phyloP scores from a whole-genome alignment of 164 flowering plant species.

The Magnolia sinica region DNA sequence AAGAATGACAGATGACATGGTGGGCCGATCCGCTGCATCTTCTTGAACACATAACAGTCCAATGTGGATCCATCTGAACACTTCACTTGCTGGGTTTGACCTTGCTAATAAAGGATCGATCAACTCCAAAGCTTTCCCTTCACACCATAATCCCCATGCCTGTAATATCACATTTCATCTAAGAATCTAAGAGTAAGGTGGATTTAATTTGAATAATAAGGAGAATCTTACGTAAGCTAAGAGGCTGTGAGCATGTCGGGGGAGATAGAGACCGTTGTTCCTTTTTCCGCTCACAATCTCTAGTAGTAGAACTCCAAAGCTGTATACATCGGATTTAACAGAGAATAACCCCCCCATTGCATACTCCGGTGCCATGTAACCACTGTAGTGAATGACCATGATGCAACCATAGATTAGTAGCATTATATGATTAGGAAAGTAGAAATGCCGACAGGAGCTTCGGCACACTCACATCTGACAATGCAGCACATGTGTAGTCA shows the following conservation, averaged over 20 bases:
- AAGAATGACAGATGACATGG: constrained; percentile 10
- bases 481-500: too few relatives aligned
- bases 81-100: not conserved
- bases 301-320: constrained; percentile 25
- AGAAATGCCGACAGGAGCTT: too few relatives aligned
- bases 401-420: constrained; percentile 8
- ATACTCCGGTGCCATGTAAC: constrained; percentile 34
- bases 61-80: constrained; percentile 9
- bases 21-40: constrained; percentile 11
- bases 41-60: constrained; percentile 15
- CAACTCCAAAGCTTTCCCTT: constrained; percentile 17
- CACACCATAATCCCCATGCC: constrained; percentile 17
- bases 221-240: constrained; percentile 20
- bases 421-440: not conserved
- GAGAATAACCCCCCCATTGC: constrained; percentile 28
- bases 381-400: constrained; percentile 10
- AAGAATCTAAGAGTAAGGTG: not conserved
- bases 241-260: constrained; percentile 10
- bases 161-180: not conserved
- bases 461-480: too few relatives aligned
- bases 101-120: constrained; percentile 1
- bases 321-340: constrained; percentile 25
- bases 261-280: constrained; percentile 8
- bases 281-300: constrained; percentile 27
- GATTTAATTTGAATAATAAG: not conserved